These are phyloP conservation scores for Ceratobasidium theobromae DNA, from an alignment of 1,284 basidiomycete genomes.

Conservation along the genomic window DNA sequence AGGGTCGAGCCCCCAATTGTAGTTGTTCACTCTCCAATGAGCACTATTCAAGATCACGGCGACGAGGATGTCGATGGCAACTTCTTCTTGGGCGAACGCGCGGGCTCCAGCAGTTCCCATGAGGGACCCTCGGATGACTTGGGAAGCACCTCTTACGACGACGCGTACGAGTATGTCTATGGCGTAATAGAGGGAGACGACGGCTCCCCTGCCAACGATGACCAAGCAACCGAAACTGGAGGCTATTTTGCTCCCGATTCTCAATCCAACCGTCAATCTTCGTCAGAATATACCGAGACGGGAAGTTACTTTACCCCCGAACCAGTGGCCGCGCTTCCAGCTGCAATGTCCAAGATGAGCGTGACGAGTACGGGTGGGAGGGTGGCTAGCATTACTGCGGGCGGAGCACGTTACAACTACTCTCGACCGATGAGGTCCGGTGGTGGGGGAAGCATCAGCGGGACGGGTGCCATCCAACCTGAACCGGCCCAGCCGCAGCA, in stretches of 20 bases:
- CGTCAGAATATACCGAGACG: neutral
- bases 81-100: slow-evolving; percentile 11
- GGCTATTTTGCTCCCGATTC: neutral
- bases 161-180: slow-evolving; percentile 30
- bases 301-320: slow-evolving; percentile 8
- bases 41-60: slow-evolving; percentile 23
- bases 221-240: neutral
- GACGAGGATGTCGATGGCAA: slow-evolving; percentile 29
- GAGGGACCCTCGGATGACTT: no score
- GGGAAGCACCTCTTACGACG: slow-evolving; percentile 22
- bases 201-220: no score
- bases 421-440: slow-evolving; percentile 21
- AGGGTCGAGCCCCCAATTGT: slow-evolving; percentile 30
- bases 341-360: neutral
- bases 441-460: slow-evolving; percentile 17
- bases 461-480: neutral
- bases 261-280: neutral
- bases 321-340: neutral
- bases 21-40: slow-evolving; percentile 29
- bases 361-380: neutral
- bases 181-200: slow-evolving; percentile 27
- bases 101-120: no score
- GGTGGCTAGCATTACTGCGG: slow-evolving; percentile 5
- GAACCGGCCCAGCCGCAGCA: neutral
- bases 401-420: slow-evolving; percentile 22